Evolutionary conservation across 2,329 filamentous ascomycete species (phyloP).

Genomic region (Talaromyces sp.): DNA sequence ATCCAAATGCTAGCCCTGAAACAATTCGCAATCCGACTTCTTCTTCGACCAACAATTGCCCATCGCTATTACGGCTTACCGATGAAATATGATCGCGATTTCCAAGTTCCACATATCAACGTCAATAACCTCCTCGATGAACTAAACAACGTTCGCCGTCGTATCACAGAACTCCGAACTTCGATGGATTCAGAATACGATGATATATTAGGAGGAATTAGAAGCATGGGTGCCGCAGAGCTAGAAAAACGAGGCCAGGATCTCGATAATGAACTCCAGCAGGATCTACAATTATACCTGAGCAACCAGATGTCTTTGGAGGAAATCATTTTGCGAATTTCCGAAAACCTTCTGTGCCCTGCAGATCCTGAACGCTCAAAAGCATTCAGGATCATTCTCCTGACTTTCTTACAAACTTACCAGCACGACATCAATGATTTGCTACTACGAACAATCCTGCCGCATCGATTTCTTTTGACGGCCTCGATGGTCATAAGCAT

Average conservation of each 20-base stretch:
- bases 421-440: slow-evolving; percentile 45
- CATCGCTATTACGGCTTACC: slow-evolving; percentile 41
- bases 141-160: slow-evolving; percentile 34
- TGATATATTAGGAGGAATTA: slow-evolving; percentile 36
- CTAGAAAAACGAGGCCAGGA: slow-evolving; percentile 18
- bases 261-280: slow-evolving; percentile 33
- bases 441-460: slow-evolving; percentile 41
- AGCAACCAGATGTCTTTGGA: slow-evolving; percentile 35
- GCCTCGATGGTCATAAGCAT: slow-evolving; percentile 41
- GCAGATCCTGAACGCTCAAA: slow-evolving; percentile 41
- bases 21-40: slow-evolving; percentile 42
- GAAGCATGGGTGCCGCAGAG: slow-evolving; percentile 19
- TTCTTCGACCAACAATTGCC: slow-evolving; percentile 43
- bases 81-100: slow-evolving; percentile 35
- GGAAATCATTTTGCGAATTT: slow-evolving; percentile 39
- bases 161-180: slow-evolving; percentile 36
- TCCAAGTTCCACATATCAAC: slow-evolving; percentile 32
- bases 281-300: slow-evolving; percentile 34
- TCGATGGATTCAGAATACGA: slow-evolving; percentile 28
- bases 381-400: slow-evolving; percentile 38
- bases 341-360: slow-evolving; percentile 39
- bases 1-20: slow-evolving; percentile 43
- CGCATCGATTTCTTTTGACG: slow-evolving; percentile 40
- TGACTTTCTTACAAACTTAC: slow-evolving; percentile 40
- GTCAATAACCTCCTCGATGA: slow-evolving; percentile 37